phyloP scores from a whole-genome alignment of 2,329 filamentous ascomycete genomes.

The Sarocladium kiliense region DNA sequence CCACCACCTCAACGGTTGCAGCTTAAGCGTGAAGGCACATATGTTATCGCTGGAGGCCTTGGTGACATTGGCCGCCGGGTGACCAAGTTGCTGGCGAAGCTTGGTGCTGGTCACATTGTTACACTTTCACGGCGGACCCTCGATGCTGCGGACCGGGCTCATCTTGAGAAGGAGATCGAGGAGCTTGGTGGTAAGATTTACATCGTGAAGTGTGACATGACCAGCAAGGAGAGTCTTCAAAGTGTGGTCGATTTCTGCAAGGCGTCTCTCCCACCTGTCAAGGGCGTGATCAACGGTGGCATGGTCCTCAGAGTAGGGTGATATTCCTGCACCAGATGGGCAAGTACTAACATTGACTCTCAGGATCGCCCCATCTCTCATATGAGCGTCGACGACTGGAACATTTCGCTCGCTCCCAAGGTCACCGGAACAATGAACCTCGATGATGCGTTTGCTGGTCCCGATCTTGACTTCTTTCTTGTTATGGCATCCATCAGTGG shows the following conservation, averaged over 20 bases:
- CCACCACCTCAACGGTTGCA: no score
- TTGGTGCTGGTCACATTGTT: slow-evolving; percentile 12
- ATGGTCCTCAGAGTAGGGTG: slow-evolving; percentile 32
- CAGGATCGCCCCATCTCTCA: no score
- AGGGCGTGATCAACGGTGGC: slow-evolving; percentile 36
- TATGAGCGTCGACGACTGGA: no score
- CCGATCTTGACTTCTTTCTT: no score
- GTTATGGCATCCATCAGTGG: no score
- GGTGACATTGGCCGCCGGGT: slow-evolving; percentile 12
- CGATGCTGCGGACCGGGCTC: background rate
- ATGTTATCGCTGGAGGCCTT: slow-evolving; percentile 14
- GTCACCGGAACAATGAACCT: no score
- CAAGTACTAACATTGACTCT: no score
- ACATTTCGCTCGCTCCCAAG: no score
- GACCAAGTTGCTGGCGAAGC: slow-evolving; percentile 9
- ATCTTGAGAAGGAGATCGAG: slow-evolving; percentile 5
- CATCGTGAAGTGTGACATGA: slow-evolving; percentile 16
- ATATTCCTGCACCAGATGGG: no score
- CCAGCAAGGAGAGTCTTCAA: slow-evolving; percentile 13
- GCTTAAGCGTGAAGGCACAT: no score
- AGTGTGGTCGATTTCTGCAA: slow-evolving; percentile 9
- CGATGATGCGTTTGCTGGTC: no score
- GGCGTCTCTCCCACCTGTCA: slow-evolving; percentile 24
- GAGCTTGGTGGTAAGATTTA: background rate
- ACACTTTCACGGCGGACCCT: slow-evolving; percentile 10